A percentile compares a stretch with the other conserved stretches of the same genome.
Evolutionary conservation across 148 eudicot species (phyloP).

Genomic region (Camellia lanceoleosa): DNA sequence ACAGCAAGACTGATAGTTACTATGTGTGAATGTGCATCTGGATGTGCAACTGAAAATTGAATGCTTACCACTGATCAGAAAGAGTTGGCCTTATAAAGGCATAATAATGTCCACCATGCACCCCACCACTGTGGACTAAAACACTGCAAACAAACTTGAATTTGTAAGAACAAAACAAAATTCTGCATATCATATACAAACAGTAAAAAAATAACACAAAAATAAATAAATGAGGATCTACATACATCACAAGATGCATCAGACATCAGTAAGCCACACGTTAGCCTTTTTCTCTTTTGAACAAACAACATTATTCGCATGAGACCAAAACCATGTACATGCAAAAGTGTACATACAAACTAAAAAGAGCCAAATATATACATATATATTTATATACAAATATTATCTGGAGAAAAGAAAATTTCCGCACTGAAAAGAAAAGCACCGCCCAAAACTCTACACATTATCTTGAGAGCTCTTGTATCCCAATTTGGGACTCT

Average conservation of each 20-base stretch:
- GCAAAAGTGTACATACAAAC: no score
- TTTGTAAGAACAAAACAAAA: not conserved
- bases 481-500: no score
- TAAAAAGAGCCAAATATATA: no score
- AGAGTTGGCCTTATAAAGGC: slow-evolving; percentile 87
- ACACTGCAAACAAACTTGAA: slow-evolving; percentile 53
- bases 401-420: no score
- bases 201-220: not conserved
- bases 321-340: not conserved
- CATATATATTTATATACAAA: no score
- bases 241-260: not conserved
- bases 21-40: not conserved
- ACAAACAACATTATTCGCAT: not conserved
- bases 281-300: not conserved
- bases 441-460: no score
- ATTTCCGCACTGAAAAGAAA: no score
- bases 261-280: not conserved
- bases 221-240: not conserved
- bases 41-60: not conserved
- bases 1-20: not conserved
- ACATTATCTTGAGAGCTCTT: no score
- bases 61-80: slow-evolving; percentile 78
- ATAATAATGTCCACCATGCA: slow-evolving; percentile 96
- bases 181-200: not conserved
- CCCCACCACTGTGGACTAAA: slow-evolving; percentile 95